Base-by-base conservation (phyloP, 805 yeast species). In the Yarrowia yakushimensis region DNA sequence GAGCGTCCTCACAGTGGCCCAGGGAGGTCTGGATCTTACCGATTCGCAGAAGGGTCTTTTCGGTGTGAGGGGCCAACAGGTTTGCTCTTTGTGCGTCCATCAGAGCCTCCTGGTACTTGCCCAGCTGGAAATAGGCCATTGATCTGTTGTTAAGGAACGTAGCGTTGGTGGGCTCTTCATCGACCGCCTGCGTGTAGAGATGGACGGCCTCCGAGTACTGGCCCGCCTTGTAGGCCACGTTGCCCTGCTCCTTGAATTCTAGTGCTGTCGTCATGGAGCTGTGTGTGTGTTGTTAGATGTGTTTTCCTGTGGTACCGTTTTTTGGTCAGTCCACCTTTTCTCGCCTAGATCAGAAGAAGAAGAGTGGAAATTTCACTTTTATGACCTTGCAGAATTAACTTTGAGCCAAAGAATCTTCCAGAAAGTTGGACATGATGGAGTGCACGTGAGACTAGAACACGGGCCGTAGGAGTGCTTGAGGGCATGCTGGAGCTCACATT, bases 111-210 rank as follows among this genome's bases (percentile, higher is more conserved):
- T 66, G 67, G 63, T 70, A 74, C 63, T 70, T 67, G 18, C 67
- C 66, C 15, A 67, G 66, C 59, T 76, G 77, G 72, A 74, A 69
- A 46, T 67, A 66, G 2, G 80, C 79, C 69, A 77, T 75, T 13
- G 73, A 64, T 33, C 80, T 66, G 67, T 77, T 77, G 12, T 78
- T 78, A 37, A 70, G 70, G 62, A 73, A 72, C 10, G 71, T 68
- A 2, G 78, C 70, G 60, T 70, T 72, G 30, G 63, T 63, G n/a
- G 77, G 75, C 50, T 72, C 78, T n/a, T 66, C 62, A 33, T 68
- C 68, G 11, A 77, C 63, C 13, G 80, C 80, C 65, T 69, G 69
- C 3, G 75, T 43, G 66, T 76, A 75, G 31, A 66, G 65, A 10
- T 65, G 68, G 9, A 69, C 65, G 10, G 78, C 78, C 6, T 62